phyloP scores from a whole-genome alignment of 169 alveolate species.

The Plasmodium vivax region DNA sequence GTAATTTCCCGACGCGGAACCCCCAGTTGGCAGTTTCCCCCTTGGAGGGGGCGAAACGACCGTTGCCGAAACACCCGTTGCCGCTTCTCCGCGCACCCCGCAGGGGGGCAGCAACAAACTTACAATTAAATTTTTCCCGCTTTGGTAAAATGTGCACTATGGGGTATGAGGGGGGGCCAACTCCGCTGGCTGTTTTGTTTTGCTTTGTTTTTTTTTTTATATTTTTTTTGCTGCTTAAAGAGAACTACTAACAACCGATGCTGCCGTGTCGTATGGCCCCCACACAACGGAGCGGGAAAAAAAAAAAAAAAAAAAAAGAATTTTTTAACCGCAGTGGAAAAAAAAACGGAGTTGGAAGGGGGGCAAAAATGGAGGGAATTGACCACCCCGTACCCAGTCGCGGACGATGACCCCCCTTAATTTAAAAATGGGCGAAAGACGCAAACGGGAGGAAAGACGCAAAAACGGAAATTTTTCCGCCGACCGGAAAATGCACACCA shows the following conservation, averaged over 20 bases:
- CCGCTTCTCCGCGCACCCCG: not conserved
- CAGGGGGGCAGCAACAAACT: not conserved
- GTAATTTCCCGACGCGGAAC: not conserved
- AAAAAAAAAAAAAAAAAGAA: too few relatives aligned
- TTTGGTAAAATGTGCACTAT: not conserved
- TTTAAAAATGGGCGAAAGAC: not conserved
- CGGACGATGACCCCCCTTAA: not conserved
- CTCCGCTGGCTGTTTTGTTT: not conserved
- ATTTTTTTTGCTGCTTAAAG: not conserved
- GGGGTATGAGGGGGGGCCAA: not conserved
- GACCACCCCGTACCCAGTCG: not conserved
- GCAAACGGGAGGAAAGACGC: not conserved
- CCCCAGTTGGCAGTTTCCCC: not conserved
- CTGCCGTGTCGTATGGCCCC: not conserved
- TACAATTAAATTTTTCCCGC: not conserved
- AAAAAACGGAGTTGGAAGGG: not conserved
- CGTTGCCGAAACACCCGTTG: not conserved
- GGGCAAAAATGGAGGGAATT: not conserved
- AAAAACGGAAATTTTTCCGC: not conserved
- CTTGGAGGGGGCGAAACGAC: not conserved
- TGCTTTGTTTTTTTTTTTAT: not conserved
- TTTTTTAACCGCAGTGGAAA: not conserved
- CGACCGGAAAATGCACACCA: not conserved
- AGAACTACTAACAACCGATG: not conserved
- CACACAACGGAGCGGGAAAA: not conserved